These are phyloP conservation scores for Erysimum cheiri DNA, from an alignment of 441 rosid genomes.

Conservation along the genomic window DNA sequence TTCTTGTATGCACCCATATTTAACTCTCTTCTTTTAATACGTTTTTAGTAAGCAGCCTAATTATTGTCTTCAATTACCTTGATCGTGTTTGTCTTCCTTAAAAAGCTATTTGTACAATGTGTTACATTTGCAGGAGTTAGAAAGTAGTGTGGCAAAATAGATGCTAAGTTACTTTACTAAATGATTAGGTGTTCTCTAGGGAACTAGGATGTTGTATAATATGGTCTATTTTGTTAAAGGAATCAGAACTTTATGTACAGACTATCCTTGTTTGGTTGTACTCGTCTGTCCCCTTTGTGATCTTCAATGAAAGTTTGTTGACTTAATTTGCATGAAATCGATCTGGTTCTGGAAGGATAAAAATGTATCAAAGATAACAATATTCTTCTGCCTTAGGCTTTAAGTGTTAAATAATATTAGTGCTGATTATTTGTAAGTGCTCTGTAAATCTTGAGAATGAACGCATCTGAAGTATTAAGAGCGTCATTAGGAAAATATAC, in stretches of 20 bases:
- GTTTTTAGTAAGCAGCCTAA: background rate
- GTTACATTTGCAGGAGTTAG: slow-evolving; percentile 7
- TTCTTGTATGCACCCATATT: slow-evolving; percentile 73
- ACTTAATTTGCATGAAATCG: background rate
- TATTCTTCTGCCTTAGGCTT: slow-evolving; percentile 16
- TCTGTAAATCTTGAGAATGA: slow-evolving; percentile 7
- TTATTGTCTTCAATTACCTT: slow-evolving; percentile 4
- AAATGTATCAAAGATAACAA: background rate
- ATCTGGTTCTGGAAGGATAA: slow-evolving; percentile 7
- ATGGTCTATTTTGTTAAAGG: background rate
- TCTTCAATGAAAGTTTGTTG: slow-evolving; percentile 2
- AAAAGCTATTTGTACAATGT: background rate
- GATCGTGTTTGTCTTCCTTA: background rate
- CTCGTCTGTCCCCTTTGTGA: background rate
- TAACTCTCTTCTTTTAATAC: background rate
- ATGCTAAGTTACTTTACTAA: slow-evolving; percentile 14
- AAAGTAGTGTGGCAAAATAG: slow-evolving; percentile 18
- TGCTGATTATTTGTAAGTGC: slow-evolving; percentile 2
- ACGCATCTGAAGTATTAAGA: slow-evolving; percentile 1
- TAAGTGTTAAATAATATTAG: background rate
- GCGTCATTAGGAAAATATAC: background rate
- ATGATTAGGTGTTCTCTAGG: background rate
- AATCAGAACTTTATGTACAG: background rate
- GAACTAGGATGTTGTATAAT: slow-evolving; percentile 5
- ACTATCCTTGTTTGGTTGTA: background rate